phyloP scores from a whole-genome alignment of 2,329 filamentous ascomycete genomes.

The Trichoderma citrinoviride region DNA sequence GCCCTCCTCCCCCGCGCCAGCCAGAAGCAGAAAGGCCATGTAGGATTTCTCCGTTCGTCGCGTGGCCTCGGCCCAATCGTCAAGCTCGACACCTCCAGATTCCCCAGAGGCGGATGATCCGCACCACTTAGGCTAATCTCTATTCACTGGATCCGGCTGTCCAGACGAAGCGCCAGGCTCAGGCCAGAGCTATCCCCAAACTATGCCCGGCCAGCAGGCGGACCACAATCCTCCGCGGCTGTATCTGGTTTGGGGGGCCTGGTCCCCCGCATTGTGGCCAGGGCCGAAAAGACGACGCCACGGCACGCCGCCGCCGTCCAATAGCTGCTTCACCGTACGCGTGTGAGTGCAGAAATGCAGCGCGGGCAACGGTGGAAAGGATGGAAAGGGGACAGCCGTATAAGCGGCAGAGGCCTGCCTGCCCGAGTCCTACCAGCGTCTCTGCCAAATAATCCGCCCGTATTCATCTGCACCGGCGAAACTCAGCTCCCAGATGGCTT shows the following conservation, averaged over 20 bases:
- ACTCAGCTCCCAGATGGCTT: slow-evolving; percentile 4
- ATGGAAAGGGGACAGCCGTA: background rate
- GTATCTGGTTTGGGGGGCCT: background rate
- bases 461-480: slow-evolving; percentile 5
- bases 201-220: slow-evolving; percentile 1
- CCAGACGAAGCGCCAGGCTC: slow-evolving; percentile 1
- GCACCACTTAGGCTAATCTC: slow-evolving; percentile 19
- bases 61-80: slow-evolving; percentile 16
- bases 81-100: background rate
- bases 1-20: background rate
- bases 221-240: slow-evolving; percentile 7
- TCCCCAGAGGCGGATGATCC: slow-evolving; percentile 17
- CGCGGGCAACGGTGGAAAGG: background rate
- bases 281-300: slow-evolving; percentile 5
- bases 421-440: background rate
- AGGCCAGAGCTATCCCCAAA: background rate
- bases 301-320: background rate
- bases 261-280: slow-evolving; percentile 11
- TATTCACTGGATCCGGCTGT: slow-evolving; percentile 12
- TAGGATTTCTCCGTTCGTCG: slow-evolving; percentile 19
- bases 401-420: slow-evolving; percentile 6
- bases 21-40: background rate
- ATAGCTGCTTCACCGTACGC: slow-evolving; percentile 1
- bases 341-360: background rate
- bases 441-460: slow-evolving; percentile 13